Evolutionary conservation across 2,329 filamentous ascomycete genomes (phyloP).

Genomic region (Ophiostoma australiae): DNA sequence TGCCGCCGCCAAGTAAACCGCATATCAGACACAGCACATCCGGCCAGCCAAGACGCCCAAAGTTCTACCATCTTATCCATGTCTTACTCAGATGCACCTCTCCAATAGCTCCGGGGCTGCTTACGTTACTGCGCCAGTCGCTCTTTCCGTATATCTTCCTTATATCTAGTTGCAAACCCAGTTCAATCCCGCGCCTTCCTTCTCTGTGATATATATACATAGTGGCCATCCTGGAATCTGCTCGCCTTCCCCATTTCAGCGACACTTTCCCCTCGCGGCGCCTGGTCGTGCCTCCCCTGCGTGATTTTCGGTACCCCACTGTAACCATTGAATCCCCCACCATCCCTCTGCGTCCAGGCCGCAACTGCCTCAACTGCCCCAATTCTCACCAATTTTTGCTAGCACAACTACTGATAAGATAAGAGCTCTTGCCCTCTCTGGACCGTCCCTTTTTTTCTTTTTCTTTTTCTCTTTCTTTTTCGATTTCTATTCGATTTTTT

Average conservation of each 20-base stretch:
- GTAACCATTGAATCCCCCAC: conserved; percentile 20
- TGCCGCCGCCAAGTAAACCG: background rate
- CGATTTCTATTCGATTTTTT: background rate
- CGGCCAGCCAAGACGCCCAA: background rate
- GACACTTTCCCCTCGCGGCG: conserved; percentile 25
- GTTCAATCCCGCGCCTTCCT: conserved; percentile 13
- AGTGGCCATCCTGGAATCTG: background rate
- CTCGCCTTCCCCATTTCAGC: conserved; percentile 21
- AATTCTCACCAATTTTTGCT: background rate
- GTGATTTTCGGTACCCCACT: conserved; percentile 27
- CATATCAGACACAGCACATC: background rate
- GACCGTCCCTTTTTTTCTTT: background rate
- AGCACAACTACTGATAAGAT: conserved; percentile 32
- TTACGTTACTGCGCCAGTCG: background rate
- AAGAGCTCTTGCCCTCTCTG: conserved; percentile 26
- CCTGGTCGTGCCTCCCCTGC: conserved; percentile 26
- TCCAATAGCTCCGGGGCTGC: background rate
- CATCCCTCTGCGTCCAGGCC: conserved; percentile 7
- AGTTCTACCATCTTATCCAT: background rate
- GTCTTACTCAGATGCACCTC: conserved; percentile 1
- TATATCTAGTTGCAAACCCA: background rate
- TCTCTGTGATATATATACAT: too few species aligned
- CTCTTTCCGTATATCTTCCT: background rate
- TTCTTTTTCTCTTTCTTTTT: conserved; percentile 11
- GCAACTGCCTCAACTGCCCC: background rate